Conservation (phyloP, 805 yeast genomes). For the Schizosaccharomyces osmophilus region DNA sequence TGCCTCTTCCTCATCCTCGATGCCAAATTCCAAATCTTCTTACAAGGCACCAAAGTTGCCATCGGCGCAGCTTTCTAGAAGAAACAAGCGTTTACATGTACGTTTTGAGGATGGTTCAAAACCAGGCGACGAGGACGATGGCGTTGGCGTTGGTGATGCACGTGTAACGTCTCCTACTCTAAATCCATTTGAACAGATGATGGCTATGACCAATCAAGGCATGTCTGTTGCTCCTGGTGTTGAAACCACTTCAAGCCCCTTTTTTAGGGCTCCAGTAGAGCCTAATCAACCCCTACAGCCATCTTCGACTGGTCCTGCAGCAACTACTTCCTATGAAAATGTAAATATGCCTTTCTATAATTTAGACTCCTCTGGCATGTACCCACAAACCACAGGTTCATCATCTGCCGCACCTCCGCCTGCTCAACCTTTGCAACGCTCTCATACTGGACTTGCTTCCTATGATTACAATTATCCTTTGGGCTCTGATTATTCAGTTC, state of each 20-base stretch:
- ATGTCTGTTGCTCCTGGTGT: background rate
- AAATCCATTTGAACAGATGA: conserved; percentile 2
- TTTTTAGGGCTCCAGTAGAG: background rate
- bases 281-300: background rate
- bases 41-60: background rate
- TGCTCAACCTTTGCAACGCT: too few relatives aligned
- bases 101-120: background rate
- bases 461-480: too few relatives aligned
- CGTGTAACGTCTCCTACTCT: background rate
- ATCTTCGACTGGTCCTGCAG: background rate
- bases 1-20: background rate
- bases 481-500: too few relatives aligned
- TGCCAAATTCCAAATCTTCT: too few relatives aligned
- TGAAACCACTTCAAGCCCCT: background rate
- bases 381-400: too few relatives aligned
- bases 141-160: background rate
- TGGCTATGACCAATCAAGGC: conserved; percentile 1
- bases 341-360: background rate
- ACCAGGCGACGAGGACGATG: background rate
- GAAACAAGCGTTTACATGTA: background rate
- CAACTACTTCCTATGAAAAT: background rate
- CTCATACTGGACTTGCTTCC: too few relatives aligned
- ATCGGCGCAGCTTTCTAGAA: background rate
- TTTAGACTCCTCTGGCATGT: background rate
- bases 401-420: too few relatives aligned